These are phyloP conservation scores for Arabidopsis arenosa DNA, from an alignment of 345 rosid species.

Conservation along the genomic window DNA sequence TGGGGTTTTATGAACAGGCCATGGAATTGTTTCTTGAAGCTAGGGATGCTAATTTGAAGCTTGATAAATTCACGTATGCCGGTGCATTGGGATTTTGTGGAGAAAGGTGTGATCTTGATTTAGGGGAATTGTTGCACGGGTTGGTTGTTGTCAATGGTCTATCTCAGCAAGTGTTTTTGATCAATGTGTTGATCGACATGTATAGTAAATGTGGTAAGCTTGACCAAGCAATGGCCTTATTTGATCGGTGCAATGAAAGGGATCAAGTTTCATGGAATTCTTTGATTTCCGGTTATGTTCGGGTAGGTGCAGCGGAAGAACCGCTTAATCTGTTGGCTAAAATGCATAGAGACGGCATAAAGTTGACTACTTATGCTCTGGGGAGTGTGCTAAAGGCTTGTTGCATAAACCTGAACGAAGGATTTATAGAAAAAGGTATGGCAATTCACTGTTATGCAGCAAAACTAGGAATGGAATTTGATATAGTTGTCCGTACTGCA, in stretches of 20 bases:
- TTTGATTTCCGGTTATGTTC: slow-evolving; percentile 55
- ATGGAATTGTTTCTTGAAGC: slow-evolving; percentile 50
- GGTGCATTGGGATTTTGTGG: slow-evolving; percentile 53
- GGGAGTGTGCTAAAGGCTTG: slow-evolving; percentile 61
- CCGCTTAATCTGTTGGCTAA: slow-evolving; percentile 45
- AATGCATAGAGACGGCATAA: slow-evolving; percentile 53
- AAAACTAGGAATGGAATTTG: slow-evolving; percentile 53
- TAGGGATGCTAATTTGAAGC: slow-evolving; percentile 44
- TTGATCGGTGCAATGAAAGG: slow-evolving; percentile 48
- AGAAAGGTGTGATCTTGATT: slow-evolving; percentile 48
- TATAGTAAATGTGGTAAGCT: slow-evolving; percentile 54
- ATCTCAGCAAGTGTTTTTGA: slow-evolving; percentile 33
- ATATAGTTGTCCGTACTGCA: slow-evolving; percentile 57
- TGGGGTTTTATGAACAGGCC: slow-evolving; percentile 45
- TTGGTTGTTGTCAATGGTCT: slow-evolving; percentile 50
- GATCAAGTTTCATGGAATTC: slow-evolving; percentile 61
- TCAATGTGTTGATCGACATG: slow-evolving; percentile 54
- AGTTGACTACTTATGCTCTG: slow-evolving; percentile 48
- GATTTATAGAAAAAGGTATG: slow-evolving; percentile 46
- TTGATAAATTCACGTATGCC: slow-evolving; percentile 58
- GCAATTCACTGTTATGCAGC: slow-evolving; percentile 51
- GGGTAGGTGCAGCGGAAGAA: slow-evolving; percentile 50
- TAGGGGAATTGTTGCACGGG: slow-evolving; percentile 56
- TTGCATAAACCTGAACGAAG: slow-evolving; percentile 39
- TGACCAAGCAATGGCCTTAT: slow-evolving; percentile 52